Base-by-base conservation (phyloP, 371 early-diverging fungal species). In the Syncephalastrum contaminatum region DNA sequence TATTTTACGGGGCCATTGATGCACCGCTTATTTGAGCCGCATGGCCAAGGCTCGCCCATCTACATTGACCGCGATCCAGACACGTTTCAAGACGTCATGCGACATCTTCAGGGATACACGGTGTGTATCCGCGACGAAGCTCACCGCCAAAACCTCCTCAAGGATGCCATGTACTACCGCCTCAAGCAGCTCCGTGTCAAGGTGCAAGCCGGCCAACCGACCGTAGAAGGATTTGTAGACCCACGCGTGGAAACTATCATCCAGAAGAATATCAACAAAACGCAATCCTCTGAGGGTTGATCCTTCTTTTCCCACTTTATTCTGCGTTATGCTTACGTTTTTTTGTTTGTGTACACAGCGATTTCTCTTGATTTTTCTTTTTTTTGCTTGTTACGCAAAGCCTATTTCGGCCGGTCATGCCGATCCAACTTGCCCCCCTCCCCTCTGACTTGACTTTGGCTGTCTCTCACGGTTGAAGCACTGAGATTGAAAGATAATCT, bases 41-140 rank as follows among this genome's bases (percentile, higher is more conserved):
- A 69, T 24, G 54, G 51, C 7, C 42, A 48, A 12, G 56, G 46
- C 2, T 64, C 81, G 4, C 86, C 85, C 0, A 56, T 76, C 7
- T 83, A 74, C 46, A 77, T 86, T 60, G 80, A 82, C 53, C 71
- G 83, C 48, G 78, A 79, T 27, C 85, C 86, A 2, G 84, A 86
- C 25, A 70, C 77, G 6, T 86, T 86, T 72, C 69, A 64, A 43
- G 85, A 84, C 16, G 79, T 86, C 44, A 46, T 86, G n/a, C 66
- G 67, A 12, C 81, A 82, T 66, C 63, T 86, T 7, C 80, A 81
- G 43, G 86, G 86, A 10, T 86, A 86, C 44, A 79, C 80, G 1
- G 73, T 86, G 39, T 65, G 68, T 30, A 78, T 86, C 54, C 69
- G 74, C 41, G 83, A 83, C 57, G 83, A 79, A 55, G 66, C 76